Base-by-base conservation (phyloP, 2,329 filamentous ascomycete genomes). In the Tolypocladium nubicola region DNA sequence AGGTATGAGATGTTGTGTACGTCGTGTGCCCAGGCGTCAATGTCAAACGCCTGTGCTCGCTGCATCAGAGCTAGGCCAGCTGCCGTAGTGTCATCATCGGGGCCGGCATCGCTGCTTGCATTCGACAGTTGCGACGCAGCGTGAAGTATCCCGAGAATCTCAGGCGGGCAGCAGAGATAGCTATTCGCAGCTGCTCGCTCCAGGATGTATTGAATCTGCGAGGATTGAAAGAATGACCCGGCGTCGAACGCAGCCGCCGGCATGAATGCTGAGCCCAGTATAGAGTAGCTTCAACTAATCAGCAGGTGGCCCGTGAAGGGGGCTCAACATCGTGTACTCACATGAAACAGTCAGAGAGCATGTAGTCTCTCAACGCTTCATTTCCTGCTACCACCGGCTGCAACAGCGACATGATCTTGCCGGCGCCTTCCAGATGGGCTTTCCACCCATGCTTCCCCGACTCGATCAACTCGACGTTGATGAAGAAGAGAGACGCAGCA, bases 381-480 rank as follows among this genome's bases (percentile, higher is more conserved):
- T 75, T 68, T 5, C 69, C 62, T 7, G 66, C 63, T 16, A 67
- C 63, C 5, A 63, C 63, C 7, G 71, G 70, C 33, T 71, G 68
- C 4, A 79, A 63, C 13, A 74, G 64, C 23, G 69, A 68, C 68
- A 79, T 75, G 49, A 79, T 74, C 30, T 67, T 68, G 4, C 71
- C 72, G 2, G 76, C 76, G 2, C 75, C 77, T 54, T 78, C 71
- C 26, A 79, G 69, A 58, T 79, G 77, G 16, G 72, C 71, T 52
- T 72, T 74, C 76, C 76, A 79, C 14, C 73, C 74, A 41, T 76
- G 71, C 61, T 73, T 76, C 1, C 76, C 76, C 16, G 75, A 76
- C 65, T 79, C 76, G 54, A 79, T 76, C 53, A 79, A 67, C 65
- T 80, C 75, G 54, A 79, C 69, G 59, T 79, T 77, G 67, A 80